Conservation (phyloP, 495 filamentous ascomycete species). For the Talaromyces adpressus region DNA sequence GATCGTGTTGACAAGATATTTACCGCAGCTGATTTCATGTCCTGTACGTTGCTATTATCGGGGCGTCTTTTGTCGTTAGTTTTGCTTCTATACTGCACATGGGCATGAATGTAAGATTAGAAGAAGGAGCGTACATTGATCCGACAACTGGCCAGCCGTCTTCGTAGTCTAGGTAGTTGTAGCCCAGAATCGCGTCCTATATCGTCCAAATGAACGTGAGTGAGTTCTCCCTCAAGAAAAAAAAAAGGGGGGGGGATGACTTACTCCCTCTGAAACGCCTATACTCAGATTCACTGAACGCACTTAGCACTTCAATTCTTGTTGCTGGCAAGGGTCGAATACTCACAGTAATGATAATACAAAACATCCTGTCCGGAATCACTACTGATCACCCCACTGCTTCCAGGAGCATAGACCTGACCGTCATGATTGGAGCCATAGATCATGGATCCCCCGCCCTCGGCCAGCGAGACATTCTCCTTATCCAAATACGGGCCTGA, state of each 20-base stretch:
- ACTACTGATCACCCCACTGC: slow-evolving; percentile 30
- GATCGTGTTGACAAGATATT: neutral
- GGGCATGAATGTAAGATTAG: neutral
- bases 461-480: slow-evolving; percentile 17
- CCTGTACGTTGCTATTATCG: neutral
- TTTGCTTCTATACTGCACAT: neutral
- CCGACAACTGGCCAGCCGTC: slow-evolving; percentile 36
- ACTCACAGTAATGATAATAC: slow-evolving; percentile 44
- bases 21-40: neutral
- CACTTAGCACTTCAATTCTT: slow-evolving; percentile 6
- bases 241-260: slow-evolving; percentile 8
- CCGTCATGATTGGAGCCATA: slow-evolving; percentile 39
- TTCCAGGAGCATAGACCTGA: slow-evolving; percentile 40
- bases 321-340: neutral
- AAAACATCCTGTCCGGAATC: slow-evolving; percentile 30
- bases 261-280: slow-evolving; percentile 28
- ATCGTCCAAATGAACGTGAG: neutral
- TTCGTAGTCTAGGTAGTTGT: slow-evolving; percentile 34
- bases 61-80: neutral
- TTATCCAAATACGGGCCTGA: slow-evolving; percentile 38
- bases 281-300: slow-evolving; percentile 34
- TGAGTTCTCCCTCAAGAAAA: neutral
- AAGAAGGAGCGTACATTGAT: slow-evolving; percentile 13
- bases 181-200: slow-evolving; percentile 40
- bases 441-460: slow-evolving; percentile 36